These are phyloP conservation scores for Amphichorda felina DNA, from an alignment of 2,329 filamentous ascomycete genomes.

Conservation along the genomic window DNA sequence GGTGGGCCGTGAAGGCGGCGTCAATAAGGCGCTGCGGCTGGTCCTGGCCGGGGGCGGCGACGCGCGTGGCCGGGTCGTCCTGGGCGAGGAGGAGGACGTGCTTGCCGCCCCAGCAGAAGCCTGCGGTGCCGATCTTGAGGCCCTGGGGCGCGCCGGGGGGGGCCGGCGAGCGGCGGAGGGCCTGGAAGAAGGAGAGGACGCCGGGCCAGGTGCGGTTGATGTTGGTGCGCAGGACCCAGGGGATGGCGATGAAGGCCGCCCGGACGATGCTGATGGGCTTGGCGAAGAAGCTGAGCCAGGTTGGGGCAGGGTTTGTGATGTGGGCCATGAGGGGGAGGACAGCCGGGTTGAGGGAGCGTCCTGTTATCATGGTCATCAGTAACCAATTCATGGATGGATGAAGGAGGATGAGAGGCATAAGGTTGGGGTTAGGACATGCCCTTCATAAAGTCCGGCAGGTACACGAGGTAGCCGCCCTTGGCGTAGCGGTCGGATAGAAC, in stretches of 20 bases:
- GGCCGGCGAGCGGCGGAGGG: constrained; percentile 3
- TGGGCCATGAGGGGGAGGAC: constrained; percentile 1
- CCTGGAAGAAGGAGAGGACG: constrained; percentile 5
- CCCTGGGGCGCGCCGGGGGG: constrained; percentile 3
- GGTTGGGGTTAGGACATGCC: too few relatives aligned
- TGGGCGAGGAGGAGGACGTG: constrained; percentile 29
- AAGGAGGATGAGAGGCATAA: too few relatives aligned
- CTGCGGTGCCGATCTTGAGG: constrained; percentile 34
- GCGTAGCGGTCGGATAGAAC: constrained; percentile 40
- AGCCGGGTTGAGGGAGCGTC: not conserved
- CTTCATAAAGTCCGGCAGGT: constrained; percentile 39
- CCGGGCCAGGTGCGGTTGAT: constrained; percentile 3
- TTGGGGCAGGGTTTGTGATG: constrained; percentile 2
- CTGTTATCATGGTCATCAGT: not conserved
- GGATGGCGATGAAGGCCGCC: not conserved
- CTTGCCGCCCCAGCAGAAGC: constrained; percentile 53
- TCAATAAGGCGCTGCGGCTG: constrained; percentile 28
- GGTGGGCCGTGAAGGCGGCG: constrained; percentile 38
- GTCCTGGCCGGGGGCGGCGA: constrained; percentile 7
- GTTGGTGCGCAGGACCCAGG: constrained; percentile 2
- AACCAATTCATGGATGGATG: too few relatives aligned
- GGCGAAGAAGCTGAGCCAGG: constrained; percentile 1
- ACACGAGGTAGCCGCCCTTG: constrained; percentile 29
- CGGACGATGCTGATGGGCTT: constrained; percentile 3
- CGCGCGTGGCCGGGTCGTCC: constrained; percentile 12